Percentiles rank a stretch among this genome's conserved stretches.
Conservation (phyloP, 805 yeast species). For the Starmerella geochares region DNA sequence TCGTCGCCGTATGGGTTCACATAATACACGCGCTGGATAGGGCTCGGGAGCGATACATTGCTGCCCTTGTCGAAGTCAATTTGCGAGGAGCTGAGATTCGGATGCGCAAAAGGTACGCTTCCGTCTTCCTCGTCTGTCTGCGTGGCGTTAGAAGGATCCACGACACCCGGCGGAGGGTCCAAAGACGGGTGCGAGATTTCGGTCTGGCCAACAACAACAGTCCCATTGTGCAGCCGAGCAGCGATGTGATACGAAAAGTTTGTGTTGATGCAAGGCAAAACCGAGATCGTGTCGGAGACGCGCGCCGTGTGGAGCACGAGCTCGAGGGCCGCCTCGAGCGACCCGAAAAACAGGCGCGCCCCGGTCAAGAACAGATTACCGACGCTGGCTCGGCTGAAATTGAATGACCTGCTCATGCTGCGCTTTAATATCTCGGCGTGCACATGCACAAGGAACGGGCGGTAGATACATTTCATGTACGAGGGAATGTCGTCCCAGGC, state of each 20-base stretch:
- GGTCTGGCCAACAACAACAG: conserved; percentile 76
- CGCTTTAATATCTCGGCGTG: conserved; percentile 68
- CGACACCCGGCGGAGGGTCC: not conserved
- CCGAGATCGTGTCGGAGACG: conserved; percentile 43
- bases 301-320: conserved; percentile 55
- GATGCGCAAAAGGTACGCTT: conserved; percentile 63
- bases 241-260: conserved; percentile 79
- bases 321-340: conserved; percentile 75
- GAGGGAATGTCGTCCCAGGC: conserved; percentile 55
- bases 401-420: conserved; percentile 52
- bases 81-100: conserved; percentile 65
- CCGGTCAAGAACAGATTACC: conserved; percentile 83
- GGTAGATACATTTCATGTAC: conserved; percentile 54
- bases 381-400: conserved; percentile 66
- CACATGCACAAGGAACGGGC: conserved; percentile 69
- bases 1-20: conserved; percentile 85
- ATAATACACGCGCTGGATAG: conserved; percentile 63
- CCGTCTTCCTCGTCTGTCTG: conserved; percentile 41
- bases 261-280: conserved; percentile 74
- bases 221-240: conserved; percentile 60
- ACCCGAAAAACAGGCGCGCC: conserved; percentile 68
- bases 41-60: conserved; percentile 56
- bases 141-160: not conserved
- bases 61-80: conserved; percentile 56
- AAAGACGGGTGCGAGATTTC: conserved; percentile 76